Conservation (phyloP, 495 filamentous ascomycete species). For the Trypethelium eluteriae region DNA sequence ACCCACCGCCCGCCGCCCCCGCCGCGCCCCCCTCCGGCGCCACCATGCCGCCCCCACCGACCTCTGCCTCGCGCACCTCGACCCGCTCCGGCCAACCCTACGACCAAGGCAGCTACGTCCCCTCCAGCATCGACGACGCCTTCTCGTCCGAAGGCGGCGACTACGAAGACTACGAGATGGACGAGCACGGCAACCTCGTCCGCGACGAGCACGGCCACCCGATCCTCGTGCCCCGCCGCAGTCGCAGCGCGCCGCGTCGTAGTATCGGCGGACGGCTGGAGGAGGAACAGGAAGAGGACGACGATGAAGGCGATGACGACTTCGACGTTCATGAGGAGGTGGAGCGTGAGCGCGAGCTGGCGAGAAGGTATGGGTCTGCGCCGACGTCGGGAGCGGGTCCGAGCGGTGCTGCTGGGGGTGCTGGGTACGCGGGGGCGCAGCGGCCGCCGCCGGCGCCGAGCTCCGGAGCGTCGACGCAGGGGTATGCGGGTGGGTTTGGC, state of each 20-base stretch:
- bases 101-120: constrained; percentile 43
- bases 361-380: constrained; percentile 39
- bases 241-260: constrained; percentile 27
- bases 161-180: constrained; percentile 42
- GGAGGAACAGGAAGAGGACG: constrained; percentile 12
- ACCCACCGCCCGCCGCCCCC: constrained; percentile 18
- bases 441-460: constrained; percentile 25
- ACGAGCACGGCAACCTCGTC: constrained; percentile 42
- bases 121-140: constrained; percentile 43
- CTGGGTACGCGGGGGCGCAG: constrained; percentile 21
- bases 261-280: constrained; percentile 24
- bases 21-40: neutral
- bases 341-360: constrained; percentile 42
- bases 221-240: constrained; percentile 25
- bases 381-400: neutral
- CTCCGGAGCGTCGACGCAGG: constrained; percentile 13
- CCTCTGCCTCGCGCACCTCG: constrained; percentile 32
- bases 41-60: constrained; percentile 20
- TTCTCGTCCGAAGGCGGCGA: constrained; percentile 44
- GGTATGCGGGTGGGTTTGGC: constrained; percentile 15
- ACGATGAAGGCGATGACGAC: constrained; percentile 46
- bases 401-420: constrained; percentile 15
- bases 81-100: neutral
- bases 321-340: constrained; percentile 45
- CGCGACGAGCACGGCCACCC: constrained; percentile 42